Evolutionary conservation across 176 grass and related monocot genomes (phyloP).

Genomic region (Cenchrus americanus): DNA sequence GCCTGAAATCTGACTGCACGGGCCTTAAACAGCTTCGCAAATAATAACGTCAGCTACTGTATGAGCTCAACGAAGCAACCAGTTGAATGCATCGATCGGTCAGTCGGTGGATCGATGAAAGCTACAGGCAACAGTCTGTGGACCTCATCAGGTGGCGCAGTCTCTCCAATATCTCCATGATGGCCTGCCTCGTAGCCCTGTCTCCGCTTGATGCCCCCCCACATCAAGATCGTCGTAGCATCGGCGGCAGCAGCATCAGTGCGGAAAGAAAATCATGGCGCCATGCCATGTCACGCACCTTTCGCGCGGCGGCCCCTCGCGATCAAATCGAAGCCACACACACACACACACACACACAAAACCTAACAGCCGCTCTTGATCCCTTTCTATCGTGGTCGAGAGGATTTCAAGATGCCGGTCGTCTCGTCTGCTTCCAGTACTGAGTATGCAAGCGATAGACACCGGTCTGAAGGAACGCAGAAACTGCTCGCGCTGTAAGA

Average conservation of each 20-base stretch:
- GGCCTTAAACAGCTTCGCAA: not conserved
- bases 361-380: not conserved
- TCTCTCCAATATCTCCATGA: conserved; percentile 37
- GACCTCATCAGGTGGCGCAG: conserved; percentile 41
- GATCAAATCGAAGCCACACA: conserved; percentile 9
- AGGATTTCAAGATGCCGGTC: not conserved
- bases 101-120: not conserved
- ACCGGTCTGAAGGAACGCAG: not conserved
- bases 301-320: conserved; percentile 8
- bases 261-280: conserved; percentile 25
- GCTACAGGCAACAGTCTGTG: conserved; percentile 31
- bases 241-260: not conserved
- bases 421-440: not conserved
- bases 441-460: not conserved
- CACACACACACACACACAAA: too few species aligned
- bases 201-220: conserved; percentile 18
- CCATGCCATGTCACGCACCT: not conserved
- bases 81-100: not conserved
- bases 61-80: not conserved
- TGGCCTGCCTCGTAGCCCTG: conserved; percentile 17
- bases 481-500: not conserved
- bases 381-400: not conserved
- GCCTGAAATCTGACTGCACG: not conserved
- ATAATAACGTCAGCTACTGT: not conserved
- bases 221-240: conserved; percentile 19